A percentile compares a stretch with the other conserved stretches of the same genome.
Conservation (phyloP, 345 rosid species). For the Cardiospermum halicacabum region DNA sequence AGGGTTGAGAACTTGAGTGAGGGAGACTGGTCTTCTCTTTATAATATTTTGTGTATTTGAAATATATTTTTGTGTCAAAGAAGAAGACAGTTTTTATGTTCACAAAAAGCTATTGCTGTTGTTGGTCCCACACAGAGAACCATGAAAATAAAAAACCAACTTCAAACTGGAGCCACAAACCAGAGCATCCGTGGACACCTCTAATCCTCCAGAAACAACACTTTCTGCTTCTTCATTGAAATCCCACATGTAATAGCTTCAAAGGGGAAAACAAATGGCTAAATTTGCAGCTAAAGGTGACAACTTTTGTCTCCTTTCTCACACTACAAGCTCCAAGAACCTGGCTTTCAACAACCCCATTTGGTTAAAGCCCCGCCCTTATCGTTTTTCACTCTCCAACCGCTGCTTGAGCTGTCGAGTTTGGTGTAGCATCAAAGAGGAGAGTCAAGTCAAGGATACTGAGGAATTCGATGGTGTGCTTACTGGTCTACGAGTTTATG, state of each 20-base stretch:
- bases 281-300: constrained; percentile 40
- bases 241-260: neutral
- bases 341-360: constrained; percentile 25
- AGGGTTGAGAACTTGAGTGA: too few relatives aligned
- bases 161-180: constrained; percentile 44
- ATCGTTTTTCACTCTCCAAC: constrained; percentile 13
- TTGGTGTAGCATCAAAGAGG: constrained; percentile 50
- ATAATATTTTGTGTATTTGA: too few relatives aligned
- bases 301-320: constrained; percentile 35
- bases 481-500: constrained; percentile 30
- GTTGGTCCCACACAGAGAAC: neutral
- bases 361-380: constrained; percentile 14
- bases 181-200: constrained; percentile 49
- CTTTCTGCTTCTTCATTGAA: neutral
- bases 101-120: neutral
- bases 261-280: constrained; percentile 39
- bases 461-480: constrained; percentile 26
- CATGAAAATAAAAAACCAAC: neutral
- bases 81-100: neutral
- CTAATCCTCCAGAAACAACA: constrained; percentile 25
- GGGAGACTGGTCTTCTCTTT: too few relatives aligned
- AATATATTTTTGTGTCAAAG: too few relatives aligned
- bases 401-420: constrained; percentile 36
- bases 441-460: constrained; percentile 34
- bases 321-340: constrained; percentile 22